Evolutionary conservation across 2,329 filamentous ascomycete genomes (phyloP).

Genomic region (Tympanopsis confertula): DNA sequence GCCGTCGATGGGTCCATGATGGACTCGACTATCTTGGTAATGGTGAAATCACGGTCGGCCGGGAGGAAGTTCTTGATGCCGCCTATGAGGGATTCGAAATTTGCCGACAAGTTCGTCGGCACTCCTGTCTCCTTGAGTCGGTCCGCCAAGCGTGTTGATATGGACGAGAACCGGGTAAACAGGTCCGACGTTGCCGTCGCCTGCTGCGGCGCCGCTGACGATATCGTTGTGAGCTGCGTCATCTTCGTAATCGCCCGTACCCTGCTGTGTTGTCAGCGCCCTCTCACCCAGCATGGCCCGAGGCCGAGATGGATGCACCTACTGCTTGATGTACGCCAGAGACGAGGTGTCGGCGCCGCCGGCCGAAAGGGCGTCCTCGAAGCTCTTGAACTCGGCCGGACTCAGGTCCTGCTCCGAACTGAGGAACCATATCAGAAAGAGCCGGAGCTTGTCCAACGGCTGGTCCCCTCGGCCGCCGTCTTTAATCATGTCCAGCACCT

Average conservation of each 20-base stretch:
- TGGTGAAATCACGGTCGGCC: slow-evolving; percentile 83
- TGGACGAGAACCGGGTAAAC: slow-evolving; percentile 84
- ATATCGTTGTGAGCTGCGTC: slow-evolving; percentile 90
- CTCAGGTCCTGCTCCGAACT: slow-evolving; percentile 84
- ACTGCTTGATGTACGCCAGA: slow-evolving; percentile 79
- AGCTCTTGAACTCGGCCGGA: slow-evolving; percentile 71
- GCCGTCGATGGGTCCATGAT: slow-evolving; percentile 93
- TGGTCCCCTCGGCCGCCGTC: slow-evolving; percentile 72
- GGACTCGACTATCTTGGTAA: slow-evolving; percentile 96
- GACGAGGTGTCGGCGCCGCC: slow-evolving; percentile 67
- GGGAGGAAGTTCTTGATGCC: slow-evolving; percentile 98
- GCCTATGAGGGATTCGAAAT: slow-evolving; percentile 87
- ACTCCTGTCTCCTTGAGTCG: slow-evolving; percentile 84
- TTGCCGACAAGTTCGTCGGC: slow-evolving; percentile 58
- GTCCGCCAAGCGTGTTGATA: slow-evolving; percentile 85
- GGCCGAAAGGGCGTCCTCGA: slow-evolving; percentile 70
- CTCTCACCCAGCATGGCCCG: no score
- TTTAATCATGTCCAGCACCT: slow-evolving; percentile 78
- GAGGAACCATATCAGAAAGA: slow-evolving; percentile 95
- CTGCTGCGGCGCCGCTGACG: slow-evolving; percentile 50
- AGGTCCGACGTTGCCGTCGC: slow-evolving; percentile 57
- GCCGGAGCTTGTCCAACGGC: slow-evolving; percentile 74
- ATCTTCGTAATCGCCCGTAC: slow-evolving; percentile 92
- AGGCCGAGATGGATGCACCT: slow-evolving; percentile 21
- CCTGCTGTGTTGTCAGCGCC: slow-evolving; percentile 29